These are phyloP conservation scores for Ulota crispa DNA, from an alignment of 225 moss, liverwort and hornwort species.

Conservation along the genomic window DNA sequence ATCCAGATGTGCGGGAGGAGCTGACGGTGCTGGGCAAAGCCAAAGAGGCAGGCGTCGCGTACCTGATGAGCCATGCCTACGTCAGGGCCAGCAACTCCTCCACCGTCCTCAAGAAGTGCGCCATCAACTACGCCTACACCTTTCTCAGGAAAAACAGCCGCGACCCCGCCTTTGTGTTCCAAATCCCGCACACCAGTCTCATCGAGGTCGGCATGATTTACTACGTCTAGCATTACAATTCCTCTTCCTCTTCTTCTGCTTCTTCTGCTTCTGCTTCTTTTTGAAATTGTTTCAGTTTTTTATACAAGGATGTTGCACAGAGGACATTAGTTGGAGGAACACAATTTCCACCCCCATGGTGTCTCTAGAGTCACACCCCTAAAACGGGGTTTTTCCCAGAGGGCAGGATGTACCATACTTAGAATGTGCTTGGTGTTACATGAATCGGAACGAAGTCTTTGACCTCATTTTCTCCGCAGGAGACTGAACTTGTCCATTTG, in stretches of 20 bases:
- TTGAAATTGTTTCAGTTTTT: neutral
- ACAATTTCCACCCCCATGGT: no score
- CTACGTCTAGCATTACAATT: constrained; percentile 26
- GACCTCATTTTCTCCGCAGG: neutral
- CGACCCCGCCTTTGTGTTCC: constrained; percentile 12
- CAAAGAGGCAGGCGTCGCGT: constrained; percentile 34
- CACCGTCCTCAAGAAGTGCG: constrained; percentile 20
- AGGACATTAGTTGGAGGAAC: no score
- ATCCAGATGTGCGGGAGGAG: constrained; percentile 11
- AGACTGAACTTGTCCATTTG: neutral
- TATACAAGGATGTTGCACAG: no score
- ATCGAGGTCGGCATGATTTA: constrained; percentile 56
- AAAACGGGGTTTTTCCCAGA: no score
- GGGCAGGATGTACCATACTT: no score
- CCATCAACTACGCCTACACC: constrained; percentile 36
- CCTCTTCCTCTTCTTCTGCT: neutral
- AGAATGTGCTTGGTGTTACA: no score
- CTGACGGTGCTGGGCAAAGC: constrained; percentile 25
- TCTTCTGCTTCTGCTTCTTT: neutral
- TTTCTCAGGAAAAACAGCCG: constrained; percentile 38
- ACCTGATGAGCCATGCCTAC: constrained; percentile 39
- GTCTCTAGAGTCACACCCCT: no score
- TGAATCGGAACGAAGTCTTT: neutral
- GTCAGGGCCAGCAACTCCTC: constrained; percentile 40
- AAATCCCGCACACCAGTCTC: constrained; percentile 35